Evolutionary conservation across 2,329 filamentous ascomycete species (phyloP), one percentile per base, ranked within the genome.

Genomic region (Sordariomycetes sp.): DNA sequence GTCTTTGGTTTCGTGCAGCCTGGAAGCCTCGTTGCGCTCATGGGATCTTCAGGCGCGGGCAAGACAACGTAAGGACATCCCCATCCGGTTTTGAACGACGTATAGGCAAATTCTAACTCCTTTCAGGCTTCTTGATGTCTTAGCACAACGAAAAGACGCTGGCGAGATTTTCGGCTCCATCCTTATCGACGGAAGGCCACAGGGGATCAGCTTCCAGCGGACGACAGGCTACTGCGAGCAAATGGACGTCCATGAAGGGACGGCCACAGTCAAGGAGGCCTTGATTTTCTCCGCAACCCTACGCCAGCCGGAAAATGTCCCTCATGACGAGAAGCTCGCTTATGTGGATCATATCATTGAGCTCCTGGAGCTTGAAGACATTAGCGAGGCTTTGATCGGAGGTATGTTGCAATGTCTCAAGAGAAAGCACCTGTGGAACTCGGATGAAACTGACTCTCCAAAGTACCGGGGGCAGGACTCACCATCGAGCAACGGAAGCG

Each of bases 1-100:
- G 82, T 93, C 55, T 85, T 79, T 60, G 89, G 89, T 2, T 93
- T 87, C 62, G 88, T 85, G 1, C 90, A 90, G 66, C 89, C 89
- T 1, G 89, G 89, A 16, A 72, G 86, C n/a, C 85, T 94, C 78
- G 83, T 89, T 53, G 89, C 89, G 0, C 73, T 94, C 3, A 89
- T 94, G 77, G 90, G 90, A 54, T 87, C 86, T 10, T 89, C 84
- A 6, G 88, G 88, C 53, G 89, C 90, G 4, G 90, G 90, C 25
- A 94, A 94, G 72, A 92, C 89, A 0, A 93, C 90, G 62, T 56
- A 35, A 16, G 24, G 53, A 24, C n/a, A 20, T 20, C 34, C 22
- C 46, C 11, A 16, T n/a, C 8, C 16, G 3, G 18, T 46, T n/a
- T n/a, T n/a, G 6, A n/a, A n/a, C 7, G 2, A 46, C 18, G 5